These are phyloP conservation scores for Wallacemonas sp. DNA, from an alignment of 208 protist species.

Conservation along the genomic window DNA sequence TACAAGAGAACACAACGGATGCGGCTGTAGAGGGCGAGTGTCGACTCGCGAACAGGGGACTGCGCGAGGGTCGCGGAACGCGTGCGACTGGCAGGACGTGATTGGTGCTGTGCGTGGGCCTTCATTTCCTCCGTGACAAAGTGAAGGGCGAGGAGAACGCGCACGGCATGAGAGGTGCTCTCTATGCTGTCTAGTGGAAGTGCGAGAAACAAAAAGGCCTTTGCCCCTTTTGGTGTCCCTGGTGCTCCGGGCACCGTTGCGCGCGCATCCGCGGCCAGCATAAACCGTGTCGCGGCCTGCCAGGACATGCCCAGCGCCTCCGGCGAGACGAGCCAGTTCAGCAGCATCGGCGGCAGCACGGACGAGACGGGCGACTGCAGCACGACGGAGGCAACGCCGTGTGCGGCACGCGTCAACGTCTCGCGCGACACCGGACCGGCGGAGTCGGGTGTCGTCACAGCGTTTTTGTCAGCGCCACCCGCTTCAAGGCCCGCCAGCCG, in stretches of 20 bases:
- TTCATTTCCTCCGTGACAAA: not conserved
- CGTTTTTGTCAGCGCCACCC: not conserved
- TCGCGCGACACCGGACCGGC: not conserved
- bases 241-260: not conserved
- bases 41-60: not conserved
- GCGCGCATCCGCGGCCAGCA: slow-evolving; percentile 12
- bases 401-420: not conserved
- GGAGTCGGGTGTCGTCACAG: no score
- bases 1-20: slow-evolving; percentile 8
- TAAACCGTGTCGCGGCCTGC: slow-evolving; percentile 23
- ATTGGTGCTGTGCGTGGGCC: not conserved
- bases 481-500: no score
- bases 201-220: slow-evolving; percentile 21
- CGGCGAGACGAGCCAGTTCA: slow-evolving; percentile 41
- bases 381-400: slow-evolving; percentile 14
- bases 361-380: slow-evolving; percentile 18
- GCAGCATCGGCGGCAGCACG: slow-evolving; percentile 42
- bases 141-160: slow-evolving; percentile 16
- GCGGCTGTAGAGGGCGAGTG: slow-evolving; percentile 1
- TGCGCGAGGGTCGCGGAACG: not conserved
- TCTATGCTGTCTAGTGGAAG: slow-evolving; percentile 16
- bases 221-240: not conserved
- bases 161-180: slow-evolving; percentile 3
- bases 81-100: not conserved
- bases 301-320: slow-evolving; percentile 21